Percentiles rank a stretch among this genome's conserved stretches.
These are phyloP conservation scores for Prototheca wickerhamii DNA, from an alignment of 163 green algal genomes.

Conservation along the genomic window DNA sequence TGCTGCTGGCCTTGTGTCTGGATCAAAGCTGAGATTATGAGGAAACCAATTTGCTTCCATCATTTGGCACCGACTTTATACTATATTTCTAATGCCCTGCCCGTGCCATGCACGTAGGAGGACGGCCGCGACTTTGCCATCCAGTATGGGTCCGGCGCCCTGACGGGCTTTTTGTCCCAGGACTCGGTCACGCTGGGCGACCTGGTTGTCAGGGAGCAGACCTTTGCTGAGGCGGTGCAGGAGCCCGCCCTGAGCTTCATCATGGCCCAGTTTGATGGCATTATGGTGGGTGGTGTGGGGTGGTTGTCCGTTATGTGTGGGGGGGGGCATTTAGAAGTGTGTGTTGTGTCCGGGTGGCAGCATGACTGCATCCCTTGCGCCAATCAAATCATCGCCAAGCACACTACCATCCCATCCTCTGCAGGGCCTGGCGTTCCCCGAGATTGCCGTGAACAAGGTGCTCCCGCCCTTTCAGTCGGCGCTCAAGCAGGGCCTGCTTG, in stretches of 20 bases:
- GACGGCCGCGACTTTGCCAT: conserved; percentile 89
- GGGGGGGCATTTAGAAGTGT: not conserved
- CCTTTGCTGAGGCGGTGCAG: conserved; percentile 86
- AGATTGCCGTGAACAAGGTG: conserved; percentile 79
- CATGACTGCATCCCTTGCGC: not conserved
- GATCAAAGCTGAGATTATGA: not conserved
- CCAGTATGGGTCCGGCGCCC: conserved; percentile 87
- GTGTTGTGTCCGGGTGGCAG: not conserved
- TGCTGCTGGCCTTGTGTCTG: not conserved
- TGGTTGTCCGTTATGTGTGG: not conserved
- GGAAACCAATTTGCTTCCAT: too few species aligned
- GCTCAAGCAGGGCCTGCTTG: conserved; percentile 66
- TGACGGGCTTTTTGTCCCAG: conserved; percentile 81
- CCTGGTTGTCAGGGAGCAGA: conserved; percentile 57
- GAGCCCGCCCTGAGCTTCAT: conserved; percentile 95
- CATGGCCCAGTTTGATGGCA: conserved; percentile 95
- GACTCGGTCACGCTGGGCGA: conserved; percentile 74
- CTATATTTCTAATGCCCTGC: not conserved
- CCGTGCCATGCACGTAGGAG: conserved; percentile 27
- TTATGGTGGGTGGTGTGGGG: conserved; percentile 58
- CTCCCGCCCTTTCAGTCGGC: conserved; percentile 84
- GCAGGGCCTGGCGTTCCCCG: conserved; percentile 86
- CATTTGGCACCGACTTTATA: not conserved
- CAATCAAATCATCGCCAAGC: not conserved
- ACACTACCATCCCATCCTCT: not conserved